phyloP scores from a whole-genome alignment of 2,329 filamentous ascomycete genomes.

The Hansfordia pulvinata region DNA sequence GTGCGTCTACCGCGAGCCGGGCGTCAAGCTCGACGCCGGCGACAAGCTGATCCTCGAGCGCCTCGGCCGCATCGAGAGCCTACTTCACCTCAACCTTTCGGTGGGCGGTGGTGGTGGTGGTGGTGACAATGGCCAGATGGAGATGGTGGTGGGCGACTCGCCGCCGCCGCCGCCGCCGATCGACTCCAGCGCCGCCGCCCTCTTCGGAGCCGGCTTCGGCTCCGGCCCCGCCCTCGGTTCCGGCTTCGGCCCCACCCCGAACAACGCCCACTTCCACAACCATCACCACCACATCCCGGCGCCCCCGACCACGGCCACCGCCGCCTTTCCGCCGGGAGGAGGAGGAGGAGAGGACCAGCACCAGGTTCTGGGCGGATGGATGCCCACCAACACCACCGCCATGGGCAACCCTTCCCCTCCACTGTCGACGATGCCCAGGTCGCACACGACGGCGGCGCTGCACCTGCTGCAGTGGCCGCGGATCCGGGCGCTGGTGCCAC shows the following conservation, averaged over 20 bases:
- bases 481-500: slow-evolving; percentile 66
- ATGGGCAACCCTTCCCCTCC: too few relatives aligned
- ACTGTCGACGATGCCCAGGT: slow-evolving; percentile 79
- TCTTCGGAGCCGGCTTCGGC: slow-evolving; percentile 38
- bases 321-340: too few relatives aligned
- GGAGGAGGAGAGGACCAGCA: too few relatives aligned
- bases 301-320: too few relatives aligned
- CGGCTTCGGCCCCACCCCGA: slow-evolving; percentile 61
- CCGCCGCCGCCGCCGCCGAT: too few relatives aligned
- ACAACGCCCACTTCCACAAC: slow-evolving; percentile 37
- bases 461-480: slow-evolving; percentile 71
- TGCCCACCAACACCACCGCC: too few relatives aligned
- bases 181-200: slow-evolving; percentile 49
- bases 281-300: too few relatives aligned
- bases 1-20: slow-evolving; percentile 73
- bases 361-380: too few relatives aligned
- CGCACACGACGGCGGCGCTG: slow-evolving; percentile 68
- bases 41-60: slow-evolving; percentile 78
- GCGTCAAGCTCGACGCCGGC: slow-evolving; percentile 75
- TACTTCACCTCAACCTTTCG: too few relatives aligned
- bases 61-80: slow-evolving; percentile 61
- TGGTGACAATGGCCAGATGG: slow-evolving; percentile 56
- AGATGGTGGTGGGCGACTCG: slow-evolving; percentile 47
- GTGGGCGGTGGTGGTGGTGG: slow-evolving; percentile 57
- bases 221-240: slow-evolving; percentile 45